Percentiles rank a stretch among this genome's conserved stretches.
Conservation (phyloP, 306 rosid genomes). For the Arachis hypogaea region DNA sequence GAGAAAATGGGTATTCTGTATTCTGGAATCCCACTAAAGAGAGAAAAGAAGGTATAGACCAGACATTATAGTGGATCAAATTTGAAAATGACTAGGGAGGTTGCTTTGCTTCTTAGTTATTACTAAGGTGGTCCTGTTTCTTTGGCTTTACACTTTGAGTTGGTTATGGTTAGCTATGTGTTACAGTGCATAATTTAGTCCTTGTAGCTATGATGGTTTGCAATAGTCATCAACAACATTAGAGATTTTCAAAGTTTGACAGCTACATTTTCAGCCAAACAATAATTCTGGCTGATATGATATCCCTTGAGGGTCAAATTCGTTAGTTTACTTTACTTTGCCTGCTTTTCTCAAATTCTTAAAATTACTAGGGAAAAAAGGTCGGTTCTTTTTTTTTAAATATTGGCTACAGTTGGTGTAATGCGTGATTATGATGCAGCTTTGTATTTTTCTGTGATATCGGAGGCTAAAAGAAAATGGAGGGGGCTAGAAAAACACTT, state of each 20-base stretch:
- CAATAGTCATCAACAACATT: slow-evolving; percentile 42
- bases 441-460: too few relatives aligned
- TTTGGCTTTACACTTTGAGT: slow-evolving; percentile 41
- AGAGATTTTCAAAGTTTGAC: slow-evolving; percentile 47
- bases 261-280: slow-evolving; percentile 41
- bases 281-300: slow-evolving; percentile 45
- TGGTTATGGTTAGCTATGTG: slow-evolving; percentile 44
- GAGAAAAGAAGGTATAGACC: slow-evolving; percentile 36
- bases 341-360: slow-evolving; percentile 22
- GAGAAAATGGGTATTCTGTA: slow-evolving; percentile 26
- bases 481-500: too few relatives aligned
- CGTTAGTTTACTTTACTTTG: slow-evolving; percentile 25
- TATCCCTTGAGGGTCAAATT: slow-evolving; percentile 45
- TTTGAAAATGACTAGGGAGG: slow-evolving; percentile 34
- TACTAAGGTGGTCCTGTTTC: slow-evolving; percentile 48
- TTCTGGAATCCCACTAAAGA: slow-evolving; percentile 30
- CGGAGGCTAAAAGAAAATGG: too few relatives aligned
- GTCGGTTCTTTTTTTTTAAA: too few relatives aligned
- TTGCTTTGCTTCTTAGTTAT: slow-evolving; percentile 34
- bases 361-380: slow-evolving; percentile 1
- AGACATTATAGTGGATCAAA: slow-evolving; percentile 11
- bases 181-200: slow-evolving; percentile 42
- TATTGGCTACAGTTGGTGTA: too few relatives aligned
- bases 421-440: too few relatives aligned
- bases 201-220: slow-evolving; percentile 46